A percentile compares a stretch with the other conserved stretches of the same genome.
Evolutionary conservation across 257 asterid genomes (phyloP).

Genomic region (Solanum sejunctum): DNA sequence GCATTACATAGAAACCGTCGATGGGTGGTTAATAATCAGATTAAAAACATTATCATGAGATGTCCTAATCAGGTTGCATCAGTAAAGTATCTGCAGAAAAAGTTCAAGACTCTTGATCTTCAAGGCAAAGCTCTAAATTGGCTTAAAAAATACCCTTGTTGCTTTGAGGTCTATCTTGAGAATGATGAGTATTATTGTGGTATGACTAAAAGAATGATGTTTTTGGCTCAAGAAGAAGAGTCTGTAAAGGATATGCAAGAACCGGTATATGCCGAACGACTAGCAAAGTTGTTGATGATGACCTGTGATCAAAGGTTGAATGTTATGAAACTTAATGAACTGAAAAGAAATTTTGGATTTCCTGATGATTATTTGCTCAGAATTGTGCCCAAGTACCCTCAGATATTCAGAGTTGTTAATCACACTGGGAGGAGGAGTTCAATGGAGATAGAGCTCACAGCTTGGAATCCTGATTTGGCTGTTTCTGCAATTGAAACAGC

Average conservation of each 20-base stretch:
- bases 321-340: slow-evolving; percentile 50
- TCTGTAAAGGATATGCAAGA: slow-evolving; percentile 57
- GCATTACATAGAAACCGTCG: slow-evolving; percentile 69
- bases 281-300: slow-evolving; percentile 85
- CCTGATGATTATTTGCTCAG: slow-evolving; percentile 84
- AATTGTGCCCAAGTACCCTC: slow-evolving; percentile 64
- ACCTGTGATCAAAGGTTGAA: slow-evolving; percentile 59
- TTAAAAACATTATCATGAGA: slow-evolving; percentile 60
- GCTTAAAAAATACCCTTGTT: slow-evolving; percentile 87
- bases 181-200: slow-evolving; percentile 50
- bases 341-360: slow-evolving; percentile 34
- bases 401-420: slow-evolving; percentile 51
- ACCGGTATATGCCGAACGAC: slow-evolving; percentile 42
- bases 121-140: slow-evolving; percentile 79
- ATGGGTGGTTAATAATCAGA: slow-evolving; percentile 88
- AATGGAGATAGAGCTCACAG: slow-evolving; percentile 68
- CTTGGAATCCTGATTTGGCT: slow-evolving; percentile 42
- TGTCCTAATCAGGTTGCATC: slow-evolving; percentile 54
- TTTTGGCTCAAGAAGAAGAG: slow-evolving; percentile 79
- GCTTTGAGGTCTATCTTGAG: slow-evolving; percentile 58
- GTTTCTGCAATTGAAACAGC: slow-evolving; percentile 45
- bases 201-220: slow-evolving; percentile 56
- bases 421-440: slow-evolving; percentile 63
- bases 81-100: slow-evolving; percentile 51
- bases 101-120: slow-evolving; percentile 73